A percentile compares a stretch with the other conserved stretches of the same genome.
Conservation (phyloP, 306 rosid species). For the Lagenaria siceraria region DNA sequence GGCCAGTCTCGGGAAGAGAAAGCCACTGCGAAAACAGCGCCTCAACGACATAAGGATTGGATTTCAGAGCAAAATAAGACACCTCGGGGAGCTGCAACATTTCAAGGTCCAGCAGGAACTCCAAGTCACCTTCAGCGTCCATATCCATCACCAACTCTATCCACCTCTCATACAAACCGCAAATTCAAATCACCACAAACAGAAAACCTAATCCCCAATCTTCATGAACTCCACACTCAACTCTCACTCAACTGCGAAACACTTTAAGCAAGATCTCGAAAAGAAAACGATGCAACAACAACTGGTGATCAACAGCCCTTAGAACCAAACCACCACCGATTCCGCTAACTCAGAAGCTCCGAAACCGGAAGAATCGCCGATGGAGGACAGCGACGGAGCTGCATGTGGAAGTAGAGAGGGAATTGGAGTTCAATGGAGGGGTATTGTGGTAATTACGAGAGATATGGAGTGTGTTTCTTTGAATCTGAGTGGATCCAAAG, state of each 20-base stretch:
- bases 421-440: not conserved
- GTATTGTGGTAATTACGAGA: not conserved
- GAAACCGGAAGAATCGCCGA: not conserved
- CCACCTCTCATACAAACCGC: not conserved
- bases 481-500: not conserved
- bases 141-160: conserved; percentile 26
- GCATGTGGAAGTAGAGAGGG: not conserved
- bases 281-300: not conserved
- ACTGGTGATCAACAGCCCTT: not conserved
- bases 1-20: conserved; percentile 63
- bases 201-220: not conserved
- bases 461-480: not conserved
- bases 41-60: conserved; percentile 51
- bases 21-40: conserved; percentile 86
- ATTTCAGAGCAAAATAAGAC: conserved; percentile 61
- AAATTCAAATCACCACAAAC: not conserved
- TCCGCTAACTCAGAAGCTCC: not conserved
- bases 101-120: conserved; percentile 67
- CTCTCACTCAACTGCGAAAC: not conserved
- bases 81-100: conserved; percentile 76
- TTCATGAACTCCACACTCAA: not conserved
- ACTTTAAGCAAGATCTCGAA: not conserved
- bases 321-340: not conserved
- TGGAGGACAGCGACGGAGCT: not conserved
- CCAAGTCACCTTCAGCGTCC: conserved; percentile 58